phyloP scores from a whole-genome alignment of 202 grass and related monocot genomes.

The Sporobolus alterniflorus region DNA sequence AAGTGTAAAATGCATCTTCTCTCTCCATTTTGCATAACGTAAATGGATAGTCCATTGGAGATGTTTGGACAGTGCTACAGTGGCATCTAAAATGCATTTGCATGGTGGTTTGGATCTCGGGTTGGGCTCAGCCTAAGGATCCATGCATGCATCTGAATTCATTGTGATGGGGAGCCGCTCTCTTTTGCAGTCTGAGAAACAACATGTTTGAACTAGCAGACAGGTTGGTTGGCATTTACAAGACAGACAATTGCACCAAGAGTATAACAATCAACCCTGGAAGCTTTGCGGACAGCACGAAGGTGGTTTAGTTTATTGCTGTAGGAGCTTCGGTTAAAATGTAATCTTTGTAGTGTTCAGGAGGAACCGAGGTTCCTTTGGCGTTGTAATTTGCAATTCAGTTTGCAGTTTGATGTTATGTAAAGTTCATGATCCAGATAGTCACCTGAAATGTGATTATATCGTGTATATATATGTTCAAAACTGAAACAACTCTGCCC shows the following conservation, averaged over 20 bases:
- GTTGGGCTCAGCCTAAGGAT: no score
- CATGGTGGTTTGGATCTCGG: no score
- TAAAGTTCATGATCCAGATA: neutral
- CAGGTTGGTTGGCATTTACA: conserved; percentile 94
- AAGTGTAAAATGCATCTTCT: no score
- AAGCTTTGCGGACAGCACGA: conserved; percentile 58
- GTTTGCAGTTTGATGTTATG: neutral
- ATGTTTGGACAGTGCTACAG: no score
- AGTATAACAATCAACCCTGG: conserved; percentile 87
- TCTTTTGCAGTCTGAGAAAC: conserved; percentile 78
- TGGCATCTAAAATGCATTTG: no score
- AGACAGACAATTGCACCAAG: conserved; percentile 99
- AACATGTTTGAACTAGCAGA: conserved; percentile 99
- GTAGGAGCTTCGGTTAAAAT: neutral
- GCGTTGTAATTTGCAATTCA: neutral
- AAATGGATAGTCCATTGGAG: no score
- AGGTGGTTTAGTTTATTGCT: conserved; percentile 36
- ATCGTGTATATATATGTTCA: neutral
- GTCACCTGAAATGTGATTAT: neutral
- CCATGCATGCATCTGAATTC: neutral
- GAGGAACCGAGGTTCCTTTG: conserved; percentile 58
- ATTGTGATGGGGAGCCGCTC: neutral
- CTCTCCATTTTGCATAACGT: no score
- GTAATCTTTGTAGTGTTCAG: conserved; percentile 19
- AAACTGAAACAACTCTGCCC: neutral